Base-by-base conservation (phyloP, 306 rosid genomes). In the Sicyos edulis region DNA sequence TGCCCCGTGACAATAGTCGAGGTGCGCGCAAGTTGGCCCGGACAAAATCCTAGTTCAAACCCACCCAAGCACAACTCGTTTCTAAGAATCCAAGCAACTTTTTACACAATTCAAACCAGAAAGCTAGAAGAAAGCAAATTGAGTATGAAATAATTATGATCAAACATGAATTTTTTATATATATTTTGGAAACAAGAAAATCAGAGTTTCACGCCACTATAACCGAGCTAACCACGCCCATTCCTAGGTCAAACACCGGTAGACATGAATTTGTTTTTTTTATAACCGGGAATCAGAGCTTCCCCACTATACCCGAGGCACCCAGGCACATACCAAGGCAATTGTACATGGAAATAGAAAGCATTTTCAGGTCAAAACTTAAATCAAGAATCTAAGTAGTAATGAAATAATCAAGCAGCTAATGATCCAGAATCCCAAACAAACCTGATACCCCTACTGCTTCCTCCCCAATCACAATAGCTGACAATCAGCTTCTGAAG, bases 381-480 rank as follows among this genome's bases (percentile, higher is more conserved):
- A 26, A 26, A 26, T 3, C 29, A 1, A 7, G 8, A 68, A 21
- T 68, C 19, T 47, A 13, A 68, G 55, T 68, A 68, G 55, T 68
- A 68, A 6, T 47, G 19, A 47, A 68, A 22, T 49, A 24, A 66
- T 13, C 52, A 19, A 19, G 10, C 44, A 47, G 54, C 17, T 7
- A 11, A 72, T 32, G 19, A 55, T 26, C 22, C 32, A 54, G 72
- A 6, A 19, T 49, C 15, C 32, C 53, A 42, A 40, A 64, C 70
- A 67, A 79, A 90, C 96, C 96, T 88, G 76, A 88, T 87, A 44
- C 98, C 98, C 82, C 87, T 83, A 74, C 96, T 90, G 79, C 98
- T 90, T 78, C 98, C 96, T 11, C 96, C 96, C 96, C 96, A 92
- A 69, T 90, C 81, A 62, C 84, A 82, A 75, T 73, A 88, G 84